Base-by-base conservation (phyloP, 768 basidiomycete species). In the Lanmaoa pseudosensibilis region DNA sequence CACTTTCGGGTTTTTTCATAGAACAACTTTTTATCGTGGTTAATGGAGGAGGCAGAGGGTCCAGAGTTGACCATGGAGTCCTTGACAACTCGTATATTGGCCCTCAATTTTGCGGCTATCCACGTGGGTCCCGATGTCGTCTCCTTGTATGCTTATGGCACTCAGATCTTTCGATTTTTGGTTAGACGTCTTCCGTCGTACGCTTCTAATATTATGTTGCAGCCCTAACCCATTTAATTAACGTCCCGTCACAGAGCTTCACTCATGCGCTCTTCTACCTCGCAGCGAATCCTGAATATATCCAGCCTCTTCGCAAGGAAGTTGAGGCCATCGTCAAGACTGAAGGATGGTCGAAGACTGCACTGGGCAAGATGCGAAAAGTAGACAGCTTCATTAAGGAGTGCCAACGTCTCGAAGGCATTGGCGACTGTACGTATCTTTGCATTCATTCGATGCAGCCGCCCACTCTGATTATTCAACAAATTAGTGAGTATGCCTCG, bases 341-440 rank as follows among this genome's bases (percentile, higher is more conserved):
- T 38, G 44, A 58, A 0, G 55, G 38, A 15, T 58, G 57, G 57
- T 27, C 57, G 2, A 58, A 58, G 9, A 15, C 1, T 10, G 23
- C 63, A 3, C 25, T 75, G 19, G 55, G 39, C 13, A 70, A 69
- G 37, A 66, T 75, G 65, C 68, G 59, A 54, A 72, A 72, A 55
- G 46, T 78, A 6, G 77, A 79, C 44, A 78, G 75, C 50, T 78
- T 79, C 51, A 59, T 58, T 4, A 57, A 11, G 32, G 57, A 58
- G 13, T 57, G 55, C 18, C 56, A 57, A 11, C 57, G 57, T 21
- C 18, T 50, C 3, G 48, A 50, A 21, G 56, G 56, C 21, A 43
- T 21, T 6, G 9, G 8, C 9, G 65, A 65, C 0, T 64, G 77
- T 58, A 73, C 68, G 1, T 69, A 10, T 48, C 15, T 13, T 19